phyloP scores from a whole-genome alignment of 225 moss, liverwort and hornwort genomes.

The Antitrichia curtipendula region DNA sequence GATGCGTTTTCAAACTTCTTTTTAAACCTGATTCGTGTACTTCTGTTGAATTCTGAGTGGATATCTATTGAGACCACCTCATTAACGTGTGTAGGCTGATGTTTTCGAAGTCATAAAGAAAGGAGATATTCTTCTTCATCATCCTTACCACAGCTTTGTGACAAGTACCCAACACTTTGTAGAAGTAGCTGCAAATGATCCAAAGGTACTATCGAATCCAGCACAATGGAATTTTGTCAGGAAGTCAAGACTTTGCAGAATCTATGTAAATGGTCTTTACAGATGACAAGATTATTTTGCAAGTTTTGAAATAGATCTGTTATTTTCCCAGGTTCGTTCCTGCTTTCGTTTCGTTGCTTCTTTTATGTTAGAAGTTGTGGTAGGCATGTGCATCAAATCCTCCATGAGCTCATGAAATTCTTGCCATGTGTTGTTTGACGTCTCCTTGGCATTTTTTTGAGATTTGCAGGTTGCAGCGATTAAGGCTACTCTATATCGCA shows the following conservation, averaged over 20 bases:
- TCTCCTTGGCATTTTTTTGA: not conserved
- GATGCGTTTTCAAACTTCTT: not conserved
- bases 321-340: not conserved
- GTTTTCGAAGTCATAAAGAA: constrained; percentile 48
- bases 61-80: not conserved
- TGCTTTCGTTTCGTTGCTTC: not conserved
- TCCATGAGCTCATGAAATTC: not conserved
- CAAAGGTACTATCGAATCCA: constrained; percentile 24
- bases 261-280: not conserved
- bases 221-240: not conserved
- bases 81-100: constrained; percentile 19
- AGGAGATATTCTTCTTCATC: constrained; percentile 46
- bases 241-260: not conserved
- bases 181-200: constrained; percentile 40
- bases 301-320: not conserved
- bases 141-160: constrained; percentile 52
- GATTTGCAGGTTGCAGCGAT: constrained; percentile 38
- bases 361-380: not conserved
- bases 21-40: too few relatives aligned
- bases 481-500: constrained; percentile 51
- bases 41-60: not conserved
- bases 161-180: constrained; percentile 54
- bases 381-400: not conserved
- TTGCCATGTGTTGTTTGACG: not conserved
- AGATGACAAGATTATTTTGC: not conserved